Base-by-base conservation (phyloP, 1,284 basidiomycete species). In the Irpex sp. region DNA sequence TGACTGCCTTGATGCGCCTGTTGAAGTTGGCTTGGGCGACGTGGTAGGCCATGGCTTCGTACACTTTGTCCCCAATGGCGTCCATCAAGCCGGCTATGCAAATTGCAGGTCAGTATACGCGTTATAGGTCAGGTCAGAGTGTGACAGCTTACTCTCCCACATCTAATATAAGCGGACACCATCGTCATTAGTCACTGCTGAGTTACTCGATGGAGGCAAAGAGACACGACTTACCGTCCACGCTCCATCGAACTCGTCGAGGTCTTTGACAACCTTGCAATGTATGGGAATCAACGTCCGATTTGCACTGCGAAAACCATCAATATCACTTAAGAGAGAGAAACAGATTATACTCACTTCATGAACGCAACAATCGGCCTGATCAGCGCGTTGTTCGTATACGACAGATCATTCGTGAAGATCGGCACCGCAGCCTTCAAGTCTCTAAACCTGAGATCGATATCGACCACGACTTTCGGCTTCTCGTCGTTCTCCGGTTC, bases 361-460 rank as follows among this genome's bases (percentile, higher is more conserved):
- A 99, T 97, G 73, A 99, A 99, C 0, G 95, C 96, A 4, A 99
- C 97, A 66, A 99, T 98, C 3, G 97, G 97, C 63, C 97, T 79
- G 50, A 98, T 92, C 36, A 99, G 80, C n/a, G 97, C 97, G 72
- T 92, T 94, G 71, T 97, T 97, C 65, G 92, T 90, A 72, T 98
- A 94, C 60, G 92, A 94, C 62, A 99, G 74, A 69, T 96, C 92
- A 54, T 81, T 83, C 35, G 93, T 89, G 77, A 95, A 97, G 51
- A 96, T 83, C 1, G 97, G 97, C 15, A 99, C 94, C 9, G 89
- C 93, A 36, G 97, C 97, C 77, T 98, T 98, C 75, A 99, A 77
- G 76, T 99, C 97, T 60, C 96, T 85, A 77, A 99, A 98, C 61
- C 97, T 81, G 68, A 99, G 75, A 76, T 99, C 97, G 68, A 99